Evolutionary conservation across 345 rosid species (phyloP).

Genomic region (Limnanthes douglasii): DNA sequence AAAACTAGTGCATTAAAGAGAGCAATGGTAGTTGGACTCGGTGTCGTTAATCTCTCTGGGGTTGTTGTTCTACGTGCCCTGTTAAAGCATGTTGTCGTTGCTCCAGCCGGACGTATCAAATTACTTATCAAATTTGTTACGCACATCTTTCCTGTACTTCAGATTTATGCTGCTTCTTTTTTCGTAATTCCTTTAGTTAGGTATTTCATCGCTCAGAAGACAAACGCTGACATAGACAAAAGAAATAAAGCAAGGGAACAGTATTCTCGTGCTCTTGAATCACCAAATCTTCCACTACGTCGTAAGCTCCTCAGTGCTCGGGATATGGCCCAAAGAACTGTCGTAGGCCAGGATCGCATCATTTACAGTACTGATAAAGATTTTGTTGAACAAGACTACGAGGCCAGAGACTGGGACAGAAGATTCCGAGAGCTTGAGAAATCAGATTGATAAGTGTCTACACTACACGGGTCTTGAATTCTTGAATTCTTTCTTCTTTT

Average conservation of each 20-base stretch:
- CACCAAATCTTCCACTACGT: constrained; percentile 59
- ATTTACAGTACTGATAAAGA: constrained; percentile 85
- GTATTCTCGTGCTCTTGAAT: constrained; percentile 50
- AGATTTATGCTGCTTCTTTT: constrained; percentile 96
- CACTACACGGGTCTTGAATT: too few relatives aligned
- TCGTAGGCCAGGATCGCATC: constrained; percentile 81
- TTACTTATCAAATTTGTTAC: constrained; percentile 50
- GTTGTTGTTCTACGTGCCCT: constrained; percentile 68
- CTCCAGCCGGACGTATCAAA: too few relatives aligned
- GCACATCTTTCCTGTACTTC: constrained; percentile 71
- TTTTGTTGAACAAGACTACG: constrained; percentile 73
- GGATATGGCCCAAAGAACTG: constrained; percentile 83
- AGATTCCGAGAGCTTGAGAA: constrained; percentile 67
- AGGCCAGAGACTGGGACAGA: constrained; percentile 70
- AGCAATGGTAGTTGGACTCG: constrained; percentile 80
- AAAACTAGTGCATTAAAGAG: constrained; percentile 59
- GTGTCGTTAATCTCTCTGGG: constrained; percentile 82
- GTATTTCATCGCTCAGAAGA: constrained; percentile 48
- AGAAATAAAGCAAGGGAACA: constrained; percentile 63
- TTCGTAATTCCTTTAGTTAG: constrained; percentile 82
- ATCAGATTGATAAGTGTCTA: constrained; percentile 34
- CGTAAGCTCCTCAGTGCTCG: constrained; percentile 85
- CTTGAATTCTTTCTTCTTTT: too few relatives aligned
- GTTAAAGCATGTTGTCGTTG: constrained; percentile 61
- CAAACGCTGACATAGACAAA: constrained; percentile 63